A percentile compares a stretch with the other conserved stretches of the same genome.
Conservation (phyloP, 441 rosid genomes). For the Pelargonium hybrid region DNA sequence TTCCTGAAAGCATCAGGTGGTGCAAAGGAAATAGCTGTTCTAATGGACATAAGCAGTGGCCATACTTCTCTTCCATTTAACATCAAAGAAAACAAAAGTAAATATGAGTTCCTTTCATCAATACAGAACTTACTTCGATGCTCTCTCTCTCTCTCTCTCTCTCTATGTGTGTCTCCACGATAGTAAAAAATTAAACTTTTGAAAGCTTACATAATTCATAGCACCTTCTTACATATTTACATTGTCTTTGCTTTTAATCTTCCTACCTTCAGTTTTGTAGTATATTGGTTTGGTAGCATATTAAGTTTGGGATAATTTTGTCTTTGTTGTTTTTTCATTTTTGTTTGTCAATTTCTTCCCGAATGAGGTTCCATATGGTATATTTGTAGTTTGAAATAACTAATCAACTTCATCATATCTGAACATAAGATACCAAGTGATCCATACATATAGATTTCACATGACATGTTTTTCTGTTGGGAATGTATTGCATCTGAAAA, state of each 20-base stretch:
- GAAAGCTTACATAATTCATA: background rate
- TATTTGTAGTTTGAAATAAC: background rate
- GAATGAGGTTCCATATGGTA: background rate
- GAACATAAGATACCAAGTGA: background rate
- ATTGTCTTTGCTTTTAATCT: background rate
- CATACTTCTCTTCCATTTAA: constrained; percentile 39
- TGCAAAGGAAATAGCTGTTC: constrained; percentile 61
- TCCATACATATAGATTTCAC: background rate
- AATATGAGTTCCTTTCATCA: constrained; percentile 17
- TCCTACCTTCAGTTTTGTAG: background rate
- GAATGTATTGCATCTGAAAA: background rate
- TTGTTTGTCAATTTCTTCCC: background rate
- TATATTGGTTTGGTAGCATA: background rate
- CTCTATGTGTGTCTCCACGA: background rate
- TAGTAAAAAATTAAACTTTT: background rate
- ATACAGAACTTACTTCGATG: background rate
- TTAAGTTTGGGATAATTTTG: background rate
- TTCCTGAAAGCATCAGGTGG: constrained; percentile 76
- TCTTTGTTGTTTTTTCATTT: background rate
- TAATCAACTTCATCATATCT: background rate
- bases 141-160: background rate
- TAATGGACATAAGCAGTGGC: constrained; percentile 48
- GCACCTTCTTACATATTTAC: background rate
- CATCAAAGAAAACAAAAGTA: constrained; percentile 56
- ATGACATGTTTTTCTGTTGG: background rate